Evolutionary conservation across 257 asterid species (phyloP).

Genomic region (Nicotiana paniculata): DNA sequence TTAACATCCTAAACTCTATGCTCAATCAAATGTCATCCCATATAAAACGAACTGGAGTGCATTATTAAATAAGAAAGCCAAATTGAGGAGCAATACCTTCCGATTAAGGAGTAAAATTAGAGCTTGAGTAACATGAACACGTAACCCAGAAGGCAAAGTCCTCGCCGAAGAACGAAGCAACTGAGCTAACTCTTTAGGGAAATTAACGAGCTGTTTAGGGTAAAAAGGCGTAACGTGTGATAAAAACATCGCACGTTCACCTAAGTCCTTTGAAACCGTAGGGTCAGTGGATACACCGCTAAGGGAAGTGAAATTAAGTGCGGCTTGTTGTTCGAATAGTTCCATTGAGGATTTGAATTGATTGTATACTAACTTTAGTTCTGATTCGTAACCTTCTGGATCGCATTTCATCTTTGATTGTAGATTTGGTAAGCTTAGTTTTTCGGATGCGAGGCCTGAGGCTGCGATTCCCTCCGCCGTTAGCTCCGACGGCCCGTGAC

Average conservation of each 20-base stretch:
- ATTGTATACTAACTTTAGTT: conserved; percentile 47
- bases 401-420: conserved; percentile 82
- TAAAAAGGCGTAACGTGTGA: conserved; percentile 79
- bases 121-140: conserved; percentile 67
- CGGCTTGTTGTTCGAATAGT: conserved; percentile 76
- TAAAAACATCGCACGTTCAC: conserved; percentile 69
- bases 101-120: conserved; percentile 65
- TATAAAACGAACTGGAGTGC: not conserved
- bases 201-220: conserved; percentile 34
- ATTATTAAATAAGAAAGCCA: not conserved
- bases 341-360: conserved; percentile 82
- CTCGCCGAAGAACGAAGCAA: conserved; percentile 60
- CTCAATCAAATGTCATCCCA: not conserved
- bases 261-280: conserved; percentile 61
- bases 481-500: conserved; percentile 14
- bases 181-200: conserved; percentile 53
- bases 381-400: conserved; percentile 78
- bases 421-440: conserved; percentile 52
- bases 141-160: conserved; percentile 58
- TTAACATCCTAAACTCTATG: not conserved
- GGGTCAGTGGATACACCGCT: conserved; percentile 63
- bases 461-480: conserved; percentile 40
- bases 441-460: conserved; percentile 50
- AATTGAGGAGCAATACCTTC: conserved; percentile 35
- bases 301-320: conserved; percentile 62